A percentile compares a stretch with the other conserved stretches of the same genome.
phyloP scores from a whole-genome alignment of 305 asterid species.

The Solanum hybrid region DNA sequence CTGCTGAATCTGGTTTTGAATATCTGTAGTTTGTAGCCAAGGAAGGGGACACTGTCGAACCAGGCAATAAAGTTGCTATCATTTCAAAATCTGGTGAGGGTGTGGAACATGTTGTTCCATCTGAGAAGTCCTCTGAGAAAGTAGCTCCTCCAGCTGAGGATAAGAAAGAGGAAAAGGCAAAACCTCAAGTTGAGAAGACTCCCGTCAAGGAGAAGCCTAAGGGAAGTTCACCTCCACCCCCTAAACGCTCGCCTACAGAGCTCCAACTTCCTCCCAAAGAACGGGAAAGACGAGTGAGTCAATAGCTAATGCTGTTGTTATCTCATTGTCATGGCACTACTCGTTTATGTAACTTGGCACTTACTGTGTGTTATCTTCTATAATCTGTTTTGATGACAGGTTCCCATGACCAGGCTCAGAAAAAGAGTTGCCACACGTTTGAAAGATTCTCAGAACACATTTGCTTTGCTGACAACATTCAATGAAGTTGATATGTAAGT shows the following conservation, averaged over 20 bases:
- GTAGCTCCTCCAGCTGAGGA: conserved; percentile 45
- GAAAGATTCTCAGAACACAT: conserved; percentile 98
- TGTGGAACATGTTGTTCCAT: conserved; percentile 68
- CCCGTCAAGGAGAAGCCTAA: conserved; percentile 52
- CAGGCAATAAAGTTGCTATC: conserved; percentile 84
- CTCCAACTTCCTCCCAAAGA: conserved; percentile 97
- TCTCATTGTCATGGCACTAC: neutral
- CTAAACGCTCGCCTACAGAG: conserved; percentile 60
- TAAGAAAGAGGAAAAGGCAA: conserved; percentile 45
- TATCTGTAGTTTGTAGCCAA: conserved; percentile 58
- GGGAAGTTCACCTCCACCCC: conserved; percentile 38
- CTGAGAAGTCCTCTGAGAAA: conserved; percentile 64
- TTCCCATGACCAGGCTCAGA: conserved; percentile 95
- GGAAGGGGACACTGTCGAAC: conserved; percentile 98
- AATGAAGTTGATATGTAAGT: conserved; percentile 98
- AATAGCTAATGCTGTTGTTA: neutral
- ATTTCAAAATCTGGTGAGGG: conserved; percentile 90
- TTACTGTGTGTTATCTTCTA: neutral
- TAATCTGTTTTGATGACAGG: conserved; percentile 33
- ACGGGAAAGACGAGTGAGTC: conserved; percentile 84
- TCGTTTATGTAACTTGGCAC: neutral
- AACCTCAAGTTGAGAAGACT: conserved; percentile 40
- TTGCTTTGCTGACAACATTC: conserved; percentile 88
- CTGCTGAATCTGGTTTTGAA: conserved; percentile 2
- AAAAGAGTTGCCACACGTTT: conserved; percentile 84